Evolutionary conservation across 1,284 basidiomycete genomes (phyloP).

Genomic region (Sporisorium graminicola): DNA sequence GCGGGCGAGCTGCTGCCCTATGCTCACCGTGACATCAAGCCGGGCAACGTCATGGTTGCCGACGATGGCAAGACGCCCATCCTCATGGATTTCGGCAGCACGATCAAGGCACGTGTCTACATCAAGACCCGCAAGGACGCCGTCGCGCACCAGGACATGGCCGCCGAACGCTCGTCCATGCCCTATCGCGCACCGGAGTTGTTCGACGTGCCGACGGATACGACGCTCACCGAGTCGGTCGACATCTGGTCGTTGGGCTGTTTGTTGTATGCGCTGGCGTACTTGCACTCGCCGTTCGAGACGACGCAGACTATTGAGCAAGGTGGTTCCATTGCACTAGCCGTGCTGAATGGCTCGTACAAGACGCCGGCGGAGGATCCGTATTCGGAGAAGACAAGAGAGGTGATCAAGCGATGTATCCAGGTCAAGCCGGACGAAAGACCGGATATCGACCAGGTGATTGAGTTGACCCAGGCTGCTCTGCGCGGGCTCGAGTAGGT

Average conservation of each 20-base stretch:
- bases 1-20: constrained; percentile 77
- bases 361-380: constrained; percentile 61
- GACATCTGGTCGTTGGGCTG: constrained; percentile 70
- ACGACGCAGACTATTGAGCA: constrained; percentile 68
- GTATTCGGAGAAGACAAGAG: constrained; percentile 61
- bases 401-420: constrained; percentile 63
- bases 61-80: constrained; percentile 83
- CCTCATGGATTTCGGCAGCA: constrained; percentile 98
- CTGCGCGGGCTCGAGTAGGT: constrained; percentile 42
- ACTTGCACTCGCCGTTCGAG: constrained; percentile 70
- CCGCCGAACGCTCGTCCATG: constrained; percentile 67
- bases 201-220: constrained; percentile 69
- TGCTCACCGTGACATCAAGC: constrained; percentile 96
- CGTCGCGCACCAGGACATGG: constrained; percentile 67
- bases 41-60: constrained; percentile 93
- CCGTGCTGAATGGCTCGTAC: constrained; percentile 67
- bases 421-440: constrained; percentile 59
- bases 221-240: constrained; percentile 65
- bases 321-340: constrained; percentile 68
- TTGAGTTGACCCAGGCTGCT: constrained; percentile 52
- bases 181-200: constrained; percentile 70
- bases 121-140: constrained; percentile 87
- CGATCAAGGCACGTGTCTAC: constrained; percentile 81
- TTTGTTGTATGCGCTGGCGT: constrained; percentile 66
- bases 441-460: constrained; percentile 61